Percentiles rank a stretch among this genome's conserved stretches.
These are phyloP conservation scores for Mesembryanthemum crystallinum DNA, from an alignment of 148 eudicot genomes.

Conservation along the genomic window DNA sequence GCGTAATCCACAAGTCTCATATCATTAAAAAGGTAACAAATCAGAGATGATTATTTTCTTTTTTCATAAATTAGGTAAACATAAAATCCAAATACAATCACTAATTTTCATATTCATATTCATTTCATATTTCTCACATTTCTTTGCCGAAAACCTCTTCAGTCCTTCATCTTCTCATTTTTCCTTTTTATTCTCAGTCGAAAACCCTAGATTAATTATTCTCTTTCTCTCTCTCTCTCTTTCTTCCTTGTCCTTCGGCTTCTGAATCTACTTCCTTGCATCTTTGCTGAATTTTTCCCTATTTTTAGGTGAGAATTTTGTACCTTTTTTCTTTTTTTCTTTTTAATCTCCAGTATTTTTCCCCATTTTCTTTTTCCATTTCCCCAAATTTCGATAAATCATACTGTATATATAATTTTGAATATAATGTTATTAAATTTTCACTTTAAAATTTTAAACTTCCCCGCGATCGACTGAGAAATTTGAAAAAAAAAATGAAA, in stretches of 20 bases:
- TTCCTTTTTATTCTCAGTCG: conserved; percentile 15
- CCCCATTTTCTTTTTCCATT: conserved; percentile 1
- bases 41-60: not conserved
- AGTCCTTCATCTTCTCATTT: not conserved
- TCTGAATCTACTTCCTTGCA: conserved; percentile 9
- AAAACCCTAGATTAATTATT: conserved; percentile 21
- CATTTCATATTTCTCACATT: not conserved
- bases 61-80: too few relatives aligned
- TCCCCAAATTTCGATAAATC: not conserved
- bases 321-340: not conserved
- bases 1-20: too few relatives aligned
- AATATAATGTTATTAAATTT: not conserved
- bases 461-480: conserved; percentile 6
- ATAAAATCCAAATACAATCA: not conserved
- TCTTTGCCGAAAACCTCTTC: conserved; percentile 4
- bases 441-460: too few relatives aligned
- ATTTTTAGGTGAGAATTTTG: conserved; percentile 29
- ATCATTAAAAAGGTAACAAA: not conserved
- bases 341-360: not conserved
- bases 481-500: not conserved
- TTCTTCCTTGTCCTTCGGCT: conserved; percentile 19
- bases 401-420: not conserved
- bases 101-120: not conserved
- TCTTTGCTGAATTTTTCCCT: conserved; percentile 15
- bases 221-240: conserved; percentile 26